These are phyloP conservation scores for Salvia miltiorrhiza DNA, from an alignment of 257 asterid genomes.

Conservation along the genomic window DNA sequence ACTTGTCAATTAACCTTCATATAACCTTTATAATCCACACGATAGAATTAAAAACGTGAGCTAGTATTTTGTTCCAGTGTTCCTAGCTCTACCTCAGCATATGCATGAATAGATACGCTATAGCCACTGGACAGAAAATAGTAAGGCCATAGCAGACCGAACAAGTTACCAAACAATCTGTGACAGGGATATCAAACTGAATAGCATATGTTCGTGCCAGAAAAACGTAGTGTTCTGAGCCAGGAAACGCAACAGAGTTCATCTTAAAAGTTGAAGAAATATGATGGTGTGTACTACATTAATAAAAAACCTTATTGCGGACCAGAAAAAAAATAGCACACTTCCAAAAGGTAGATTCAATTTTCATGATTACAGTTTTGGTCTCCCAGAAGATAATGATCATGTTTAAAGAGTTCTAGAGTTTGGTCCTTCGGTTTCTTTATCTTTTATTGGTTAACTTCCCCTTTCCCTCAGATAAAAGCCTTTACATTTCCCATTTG, in stretches of 20 bases:
- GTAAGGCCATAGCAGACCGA: background rate
- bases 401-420: background rate
- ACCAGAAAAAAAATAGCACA: background rate
- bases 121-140: background rate
- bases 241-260: background rate
- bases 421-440: background rate
- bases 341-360: background rate
- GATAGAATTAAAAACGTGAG: background rate
- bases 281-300: background rate
- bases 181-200: too few relatives aligned
- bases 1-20: background rate
- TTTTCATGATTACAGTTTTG: background rate
- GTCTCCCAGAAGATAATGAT: background rate
- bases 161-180: background rate
- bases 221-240: background rate
- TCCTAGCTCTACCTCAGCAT: background rate
- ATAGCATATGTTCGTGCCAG: background rate
- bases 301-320: too few relatives aligned
- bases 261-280: background rate
- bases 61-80: background rate
- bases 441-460: conserved; percentile 2
- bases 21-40: background rate
- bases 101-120: background rate
- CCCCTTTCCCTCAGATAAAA: conserved; percentile 1
- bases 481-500: background rate